Evolutionary conservation across 2,329 filamentous ascomycete species (phyloP).

Genomic region (Aspergillus japonicus): DNA sequence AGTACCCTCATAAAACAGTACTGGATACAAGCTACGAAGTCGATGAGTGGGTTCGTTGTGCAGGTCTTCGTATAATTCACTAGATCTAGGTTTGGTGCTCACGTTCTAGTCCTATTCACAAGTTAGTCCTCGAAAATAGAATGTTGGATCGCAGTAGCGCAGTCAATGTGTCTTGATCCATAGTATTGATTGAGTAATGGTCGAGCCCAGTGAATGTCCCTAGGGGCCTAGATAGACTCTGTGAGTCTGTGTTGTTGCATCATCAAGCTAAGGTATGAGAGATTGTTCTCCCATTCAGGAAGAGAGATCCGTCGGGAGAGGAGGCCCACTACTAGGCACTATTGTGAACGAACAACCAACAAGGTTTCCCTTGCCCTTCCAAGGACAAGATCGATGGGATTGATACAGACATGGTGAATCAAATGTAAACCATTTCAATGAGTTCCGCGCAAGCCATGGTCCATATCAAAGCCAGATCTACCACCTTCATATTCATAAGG

Average conservation of each 20-base stretch:
- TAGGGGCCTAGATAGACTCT: background rate
- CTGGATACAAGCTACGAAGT: too few species aligned
- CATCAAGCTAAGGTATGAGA: background rate
- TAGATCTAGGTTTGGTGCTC: too few species aligned
- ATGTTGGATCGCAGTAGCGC: too few species aligned
- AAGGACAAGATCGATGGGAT: background rate
- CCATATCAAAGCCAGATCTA: background rate
- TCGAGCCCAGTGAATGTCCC: background rate
- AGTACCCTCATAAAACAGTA: too few species aligned
- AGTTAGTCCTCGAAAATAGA: too few species aligned
- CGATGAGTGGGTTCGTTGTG: too few species aligned
- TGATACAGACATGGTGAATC: background rate
- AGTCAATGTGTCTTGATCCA: too few species aligned
- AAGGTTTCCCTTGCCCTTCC: background rate
- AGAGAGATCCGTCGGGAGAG: background rate
- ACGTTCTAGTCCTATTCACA: too few species aligned
- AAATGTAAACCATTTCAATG: background rate
- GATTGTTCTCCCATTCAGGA: background rate
- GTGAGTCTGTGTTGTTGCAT: background rate
- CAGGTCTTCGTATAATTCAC: too few species aligned
- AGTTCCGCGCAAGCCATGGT: background rate
- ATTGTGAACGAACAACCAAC: background rate
- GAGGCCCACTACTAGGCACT: background rate
- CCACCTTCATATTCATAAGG: background rate
- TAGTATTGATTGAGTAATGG: background rate